phyloP scores from a whole-genome alignment of 2,329 filamentous ascomycete genomes.

The Colletotrichum sp. region DNA sequence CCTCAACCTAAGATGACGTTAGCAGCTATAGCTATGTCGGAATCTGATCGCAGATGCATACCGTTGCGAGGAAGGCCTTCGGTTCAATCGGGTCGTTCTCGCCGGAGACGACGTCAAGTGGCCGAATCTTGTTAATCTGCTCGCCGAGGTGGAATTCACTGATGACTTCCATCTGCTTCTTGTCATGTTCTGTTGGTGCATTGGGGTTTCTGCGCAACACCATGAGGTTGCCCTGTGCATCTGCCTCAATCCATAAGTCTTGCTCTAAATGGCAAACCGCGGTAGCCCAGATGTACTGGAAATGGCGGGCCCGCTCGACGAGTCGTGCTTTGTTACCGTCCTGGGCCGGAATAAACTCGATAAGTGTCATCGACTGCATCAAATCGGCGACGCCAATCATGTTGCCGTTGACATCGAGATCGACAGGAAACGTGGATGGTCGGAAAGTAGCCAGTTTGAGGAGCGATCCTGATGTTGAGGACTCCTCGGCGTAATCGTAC shows the following conservation, averaged over 20 bases:
- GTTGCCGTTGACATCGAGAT: slow-evolving; percentile 75
- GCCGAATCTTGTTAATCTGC: slow-evolving; percentile 88
- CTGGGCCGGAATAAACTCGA: slow-evolving; percentile 70
- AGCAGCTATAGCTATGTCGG: slow-evolving; percentile 6
- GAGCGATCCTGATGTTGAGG: slow-evolving; percentile 61
- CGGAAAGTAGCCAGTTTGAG: slow-evolving; percentile 78
- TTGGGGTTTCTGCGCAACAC: slow-evolving; percentile 77
- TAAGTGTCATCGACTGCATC: slow-evolving; percentile 88
- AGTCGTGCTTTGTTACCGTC: slow-evolving; percentile 67
- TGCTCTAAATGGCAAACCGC: slow-evolving; percentile 75
- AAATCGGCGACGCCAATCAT: slow-evolving; percentile 86
- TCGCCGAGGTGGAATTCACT: slow-evolving; percentile 89
- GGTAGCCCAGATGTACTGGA: slow-evolving; percentile 82
- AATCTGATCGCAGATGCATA: slow-evolving; percentile 47
- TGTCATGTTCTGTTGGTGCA: slow-evolving; percentile 78
- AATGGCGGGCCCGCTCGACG: slow-evolving; percentile 79
- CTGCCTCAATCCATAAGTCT: slow-evolving; percentile 81
- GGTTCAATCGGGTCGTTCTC: slow-evolving; percentile 75
- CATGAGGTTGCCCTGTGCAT: slow-evolving; percentile 86
- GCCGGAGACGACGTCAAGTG: slow-evolving; percentile 70
- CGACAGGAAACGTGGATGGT: slow-evolving; percentile 83
- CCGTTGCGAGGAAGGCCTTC: slow-evolving; percentile 87
- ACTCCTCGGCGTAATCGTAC: slow-evolving; percentile 61
- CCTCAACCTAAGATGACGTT: slow-evolving; percentile 72
- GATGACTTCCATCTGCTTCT: slow-evolving; percentile 71